These are phyloP conservation scores for Hansenula lynferdii DNA, from an alignment of 1,139 yeast species.

Conservation along the genomic window DNA sequence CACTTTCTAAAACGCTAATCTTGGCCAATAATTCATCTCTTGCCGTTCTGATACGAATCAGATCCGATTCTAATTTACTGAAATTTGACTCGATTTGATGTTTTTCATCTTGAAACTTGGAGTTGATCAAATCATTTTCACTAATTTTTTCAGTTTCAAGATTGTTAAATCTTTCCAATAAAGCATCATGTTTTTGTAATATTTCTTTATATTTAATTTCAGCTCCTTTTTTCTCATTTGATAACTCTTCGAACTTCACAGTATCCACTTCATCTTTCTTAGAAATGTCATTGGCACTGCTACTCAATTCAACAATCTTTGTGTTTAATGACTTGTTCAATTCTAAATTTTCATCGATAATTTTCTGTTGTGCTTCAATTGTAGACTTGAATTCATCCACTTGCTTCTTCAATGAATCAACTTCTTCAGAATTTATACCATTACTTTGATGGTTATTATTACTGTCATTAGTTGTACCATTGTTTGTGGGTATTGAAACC, in stretches of 20 bases:
- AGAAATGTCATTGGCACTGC: neutral
- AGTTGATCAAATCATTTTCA: slow-evolving; percentile 33
- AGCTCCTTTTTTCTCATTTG: slow-evolving; percentile 7
- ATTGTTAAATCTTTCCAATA: slow-evolving; percentile 27
- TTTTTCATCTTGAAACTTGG: slow-evolving; percentile 38
- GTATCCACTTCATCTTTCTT: neutral
- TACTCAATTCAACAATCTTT: slow-evolving; percentile 9
- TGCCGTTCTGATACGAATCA: slow-evolving; percentile 73
- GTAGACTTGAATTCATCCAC: slow-evolving; percentile 23
- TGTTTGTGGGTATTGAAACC: neutral
- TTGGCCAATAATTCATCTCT: slow-evolving; percentile 80
- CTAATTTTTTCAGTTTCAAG: slow-evolving; percentile 34
- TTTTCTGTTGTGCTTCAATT: slow-evolving; percentile 27
- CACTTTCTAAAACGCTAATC: slow-evolving; percentile 52
- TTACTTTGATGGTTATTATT: neutral
- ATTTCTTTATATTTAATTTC: slow-evolving; percentile 17
- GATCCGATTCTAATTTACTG: slow-evolving; percentile 60
- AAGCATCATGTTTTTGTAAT: slow-evolving; percentile 10
- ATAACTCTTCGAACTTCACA: slow-evolving; percentile 4
- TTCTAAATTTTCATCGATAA: slow-evolving; percentile 25
- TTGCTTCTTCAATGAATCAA: slow-evolving; percentile 22
- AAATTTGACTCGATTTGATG: slow-evolving; percentile 40
- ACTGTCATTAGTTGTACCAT: neutral
- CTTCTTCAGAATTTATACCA: slow-evolving; percentile 7
- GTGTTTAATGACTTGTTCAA: slow-evolving; percentile 5